These are phyloP conservation scores for Phaseolus lunatus DNA, from an alignment of 306 rosid genomes.

Conservation along the genomic window DNA sequence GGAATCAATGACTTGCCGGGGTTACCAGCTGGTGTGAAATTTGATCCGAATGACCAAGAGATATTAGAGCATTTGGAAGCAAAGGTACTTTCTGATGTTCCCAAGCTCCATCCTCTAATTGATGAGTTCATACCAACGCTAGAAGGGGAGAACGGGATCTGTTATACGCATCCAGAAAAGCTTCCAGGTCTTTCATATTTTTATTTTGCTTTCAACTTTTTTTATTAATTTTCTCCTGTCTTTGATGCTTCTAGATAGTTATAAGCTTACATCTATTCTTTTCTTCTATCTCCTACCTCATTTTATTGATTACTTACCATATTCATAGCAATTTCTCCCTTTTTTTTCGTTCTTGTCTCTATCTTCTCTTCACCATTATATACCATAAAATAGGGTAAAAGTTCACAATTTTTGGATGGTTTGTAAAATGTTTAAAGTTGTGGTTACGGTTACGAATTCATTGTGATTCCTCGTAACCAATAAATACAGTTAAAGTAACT, in stretches of 20 bases:
- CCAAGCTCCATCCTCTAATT: conserved; percentile 78
- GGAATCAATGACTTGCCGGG: conserved; percentile 77
- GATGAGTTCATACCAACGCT: conserved; percentile 87
- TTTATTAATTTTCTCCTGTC: not conserved
- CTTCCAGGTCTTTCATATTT: conserved; percentile 64
- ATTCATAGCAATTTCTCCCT: not conserved
- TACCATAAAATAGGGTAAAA: not conserved
- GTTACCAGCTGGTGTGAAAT: conserved; percentile 82
- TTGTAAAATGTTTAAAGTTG: not conserved
- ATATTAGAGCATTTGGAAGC: conserved; percentile 85
- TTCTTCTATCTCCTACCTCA: too few relatives aligned
- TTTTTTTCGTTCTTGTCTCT: too few relatives aligned
- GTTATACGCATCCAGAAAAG: conserved; percentile 92
- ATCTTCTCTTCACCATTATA: not conserved
- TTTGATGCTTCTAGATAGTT: not conserved
- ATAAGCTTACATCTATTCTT: too few relatives aligned
- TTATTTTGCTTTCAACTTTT: not conserved
- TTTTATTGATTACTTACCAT: not conserved
- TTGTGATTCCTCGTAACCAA: not conserved
- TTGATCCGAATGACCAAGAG: conserved; percentile 86
- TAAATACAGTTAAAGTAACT: not conserved
- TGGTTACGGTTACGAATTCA: not conserved
- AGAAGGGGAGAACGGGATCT: conserved; percentile 84
- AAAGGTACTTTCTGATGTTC: conserved; percentile 58
- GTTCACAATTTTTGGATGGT: not conserved